Evolutionary conservation across 1,284 basidiomycete species (phyloP), one percentile per base, ranked within the genome.

Genomic region (Pholiota adiposa): DNA sequence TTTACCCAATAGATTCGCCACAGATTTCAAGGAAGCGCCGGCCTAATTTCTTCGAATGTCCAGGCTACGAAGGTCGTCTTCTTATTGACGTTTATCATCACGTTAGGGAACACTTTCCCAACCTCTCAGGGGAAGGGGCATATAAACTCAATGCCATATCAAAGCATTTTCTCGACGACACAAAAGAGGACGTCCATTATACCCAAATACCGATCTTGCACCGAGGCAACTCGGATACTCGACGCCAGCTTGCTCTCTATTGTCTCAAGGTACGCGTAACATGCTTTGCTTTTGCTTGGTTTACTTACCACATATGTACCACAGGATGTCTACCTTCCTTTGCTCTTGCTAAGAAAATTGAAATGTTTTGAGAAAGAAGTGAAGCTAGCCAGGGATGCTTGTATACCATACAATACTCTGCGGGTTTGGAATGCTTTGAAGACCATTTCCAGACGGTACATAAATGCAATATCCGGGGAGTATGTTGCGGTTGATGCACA

Each of bases 111-210:
- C 91, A 94, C 69, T 87, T 94, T 41, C 61, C 59, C 94, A 93
- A 70, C 79, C 95, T 1, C 11, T 31, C 29, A 31, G 58, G 34
- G 68, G 94, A 41, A n/a, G n/a, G n/a, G n/a, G 91, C 88, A 64
- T 96, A 95, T 71, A 92, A 92, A 3, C 85, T 96, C 65, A 94
- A 94, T 72, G 87, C 91, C 2, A 92, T 96, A 48, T 95, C 93
- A 69, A 88, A 90, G 7, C 90, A 91, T 66, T 96, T 96, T 74
- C 78, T 96, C 2, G 90, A 90, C 21, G 92, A 96, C 70, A 92
- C 93, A 72, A 96, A 96, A 74, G 94, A 96, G 69, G 94, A 96
- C 64, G 92, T 96, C 21, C 90, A 94, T 65, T 88, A 94, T 69
- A 93, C 91, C 1, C 90, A 94, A 65, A 96, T 96, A 66, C 94